A percentile compares a stretch with the other conserved stretches of the same genome.
Conservation (phyloP, 768 basidiomycete genomes). For the Suillus fuscotomentosus region DNA sequence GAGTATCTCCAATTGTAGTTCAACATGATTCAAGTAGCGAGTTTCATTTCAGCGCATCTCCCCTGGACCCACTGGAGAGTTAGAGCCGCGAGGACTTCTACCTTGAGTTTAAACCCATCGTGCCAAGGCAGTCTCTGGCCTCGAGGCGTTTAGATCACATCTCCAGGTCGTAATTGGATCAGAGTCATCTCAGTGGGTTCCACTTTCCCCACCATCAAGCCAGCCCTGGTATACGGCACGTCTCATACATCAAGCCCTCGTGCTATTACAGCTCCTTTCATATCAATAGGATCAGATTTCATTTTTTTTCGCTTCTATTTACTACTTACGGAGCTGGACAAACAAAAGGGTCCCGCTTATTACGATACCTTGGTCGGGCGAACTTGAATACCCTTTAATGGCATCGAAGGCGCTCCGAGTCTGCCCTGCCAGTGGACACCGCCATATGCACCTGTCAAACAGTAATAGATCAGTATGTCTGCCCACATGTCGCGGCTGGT, state of each 20-base stretch:
- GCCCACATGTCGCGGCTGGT: too few species aligned
- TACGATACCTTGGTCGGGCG: too few species aligned
- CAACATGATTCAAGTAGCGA: neutral
- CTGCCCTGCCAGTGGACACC: too few species aligned
- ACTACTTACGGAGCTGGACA: too few species aligned
- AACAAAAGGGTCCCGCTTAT: too few species aligned
- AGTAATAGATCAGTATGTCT: too few species aligned
- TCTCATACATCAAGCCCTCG: neutral
- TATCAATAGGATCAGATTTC: too few species aligned
- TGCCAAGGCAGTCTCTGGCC: neutral
- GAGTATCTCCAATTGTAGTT: neutral
- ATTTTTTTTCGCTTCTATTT: too few species aligned
- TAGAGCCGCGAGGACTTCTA: neutral
- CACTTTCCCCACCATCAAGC: neutral
- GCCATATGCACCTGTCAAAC: too few species aligned
- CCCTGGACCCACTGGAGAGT: neutral
- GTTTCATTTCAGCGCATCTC: neutral
- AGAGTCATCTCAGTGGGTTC: neutral
- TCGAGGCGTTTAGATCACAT: neutral
- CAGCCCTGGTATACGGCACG: neutral
- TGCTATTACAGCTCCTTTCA: neutral
- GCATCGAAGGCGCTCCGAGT: too few species aligned
- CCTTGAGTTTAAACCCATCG: neutral
- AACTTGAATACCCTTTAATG: too few species aligned
- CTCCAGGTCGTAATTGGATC: neutral